A percentile compares a stretch with the other conserved stretches of the same genome.
phyloP scores from a whole-genome alignment of 2,329 filamentous ascomycete genomes.

The Ceratocystis eucalypticola region DNA sequence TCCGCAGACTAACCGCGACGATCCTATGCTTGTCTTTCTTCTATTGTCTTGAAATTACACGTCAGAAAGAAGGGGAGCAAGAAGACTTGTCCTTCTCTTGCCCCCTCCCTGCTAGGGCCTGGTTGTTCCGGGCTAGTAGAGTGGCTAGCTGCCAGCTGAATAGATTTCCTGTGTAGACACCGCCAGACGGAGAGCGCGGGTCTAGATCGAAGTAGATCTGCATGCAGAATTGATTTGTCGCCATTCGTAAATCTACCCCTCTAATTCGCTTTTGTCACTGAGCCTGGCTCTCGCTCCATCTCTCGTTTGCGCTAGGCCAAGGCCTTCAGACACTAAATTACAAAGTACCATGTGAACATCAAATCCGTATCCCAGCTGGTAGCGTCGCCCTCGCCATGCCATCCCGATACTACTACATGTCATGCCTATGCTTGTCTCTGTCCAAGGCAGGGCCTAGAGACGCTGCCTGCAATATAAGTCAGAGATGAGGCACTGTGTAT shows the following conservation, averaged over 20 bases:
- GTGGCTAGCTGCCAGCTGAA: not conserved
- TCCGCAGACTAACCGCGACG: not conserved
- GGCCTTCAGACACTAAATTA: not conserved
- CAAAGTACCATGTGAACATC: not conserved
- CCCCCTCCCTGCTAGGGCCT: not conserved
- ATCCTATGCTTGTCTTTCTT: not conserved
- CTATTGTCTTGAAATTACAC: not conserved
- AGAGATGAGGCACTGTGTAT: too few relatives aligned
- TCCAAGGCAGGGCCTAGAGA: not conserved
- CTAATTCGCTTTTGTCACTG: constrained; percentile 7
- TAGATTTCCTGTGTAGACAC: not conserved
- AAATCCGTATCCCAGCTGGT: not conserved
- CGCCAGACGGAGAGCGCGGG: not conserved
- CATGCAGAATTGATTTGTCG: not conserved
- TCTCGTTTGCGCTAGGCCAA: not conserved
- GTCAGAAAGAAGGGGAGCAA: not conserved
- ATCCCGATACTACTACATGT: not conserved
- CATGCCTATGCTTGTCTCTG: not conserved
- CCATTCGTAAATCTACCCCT: constrained; percentile 7
- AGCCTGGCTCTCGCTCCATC: not conserved
- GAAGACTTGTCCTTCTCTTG: not conserved
- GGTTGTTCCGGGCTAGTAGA: not conserved
- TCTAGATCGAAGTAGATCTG: not conserved
- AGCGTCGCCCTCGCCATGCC: not conserved
- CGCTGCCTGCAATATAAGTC: not conserved